Percentiles rank a stretch among this genome's conserved stretches.
Evolutionary conservation across 768 basidiomycete genomes (phyloP).

Genomic region (Calocybe gangraenosa): DNA sequence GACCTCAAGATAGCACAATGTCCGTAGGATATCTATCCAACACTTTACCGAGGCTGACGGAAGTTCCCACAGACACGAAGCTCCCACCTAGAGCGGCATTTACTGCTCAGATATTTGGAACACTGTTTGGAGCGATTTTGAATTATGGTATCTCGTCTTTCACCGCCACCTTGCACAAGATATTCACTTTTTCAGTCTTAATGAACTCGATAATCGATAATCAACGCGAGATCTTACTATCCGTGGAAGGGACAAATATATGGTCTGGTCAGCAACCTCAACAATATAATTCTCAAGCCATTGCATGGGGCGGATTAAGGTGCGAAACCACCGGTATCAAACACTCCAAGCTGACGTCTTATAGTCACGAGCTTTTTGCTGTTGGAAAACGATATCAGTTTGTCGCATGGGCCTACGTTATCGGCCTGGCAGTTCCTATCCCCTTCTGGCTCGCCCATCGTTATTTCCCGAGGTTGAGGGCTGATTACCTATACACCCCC

Average conservation of each 20-base stretch:
- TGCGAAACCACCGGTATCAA: not conserved
- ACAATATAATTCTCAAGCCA: constrained; percentile 47
- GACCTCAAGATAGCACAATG: constrained; percentile 49
- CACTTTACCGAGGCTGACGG: no score
- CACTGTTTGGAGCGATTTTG: constrained; percentile 41
- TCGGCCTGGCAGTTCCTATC: constrained; percentile 47
- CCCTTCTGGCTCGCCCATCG: constrained; percentile 49
- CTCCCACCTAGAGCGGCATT: constrained; percentile 46
- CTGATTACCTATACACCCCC: constrained; percentile 46
- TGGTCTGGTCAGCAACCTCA: constrained; percentile 47
- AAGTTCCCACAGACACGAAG: constrained; percentile 35
- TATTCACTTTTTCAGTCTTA: constrained; percentile 31
- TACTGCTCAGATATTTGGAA: constrained; percentile 45
- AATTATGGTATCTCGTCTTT: constrained; percentile 33
- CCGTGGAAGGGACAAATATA: constrained; percentile 52
- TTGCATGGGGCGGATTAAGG: constrained; percentile 49
- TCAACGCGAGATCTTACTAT: constrained; percentile 47
- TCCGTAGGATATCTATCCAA: constrained; percentile 7
- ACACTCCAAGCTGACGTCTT: not conserved
- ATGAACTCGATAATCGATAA: constrained; percentile 56
- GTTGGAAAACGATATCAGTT: constrained; percentile 43
- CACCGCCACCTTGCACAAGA: not conserved
- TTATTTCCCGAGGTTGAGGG: constrained; percentile 38
- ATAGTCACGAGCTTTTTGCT: constrained; percentile 37
- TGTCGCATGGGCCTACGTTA: constrained; percentile 42